phyloP scores from a whole-genome alignment of 352 stramenopile genomes.

The Phytophthora vignae region DNA sequence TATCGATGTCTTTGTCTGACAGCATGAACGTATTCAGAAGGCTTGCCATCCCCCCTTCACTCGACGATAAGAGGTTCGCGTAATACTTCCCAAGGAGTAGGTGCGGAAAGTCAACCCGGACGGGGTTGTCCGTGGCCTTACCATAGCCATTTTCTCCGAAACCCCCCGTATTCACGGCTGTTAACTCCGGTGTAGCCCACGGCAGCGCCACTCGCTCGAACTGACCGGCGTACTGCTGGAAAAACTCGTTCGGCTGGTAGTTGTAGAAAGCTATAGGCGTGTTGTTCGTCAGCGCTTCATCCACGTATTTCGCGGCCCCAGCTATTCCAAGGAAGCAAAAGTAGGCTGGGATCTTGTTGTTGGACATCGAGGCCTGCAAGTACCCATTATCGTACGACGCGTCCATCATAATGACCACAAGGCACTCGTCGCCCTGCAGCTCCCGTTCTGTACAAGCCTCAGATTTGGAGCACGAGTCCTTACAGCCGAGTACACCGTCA shows the following conservation, averaged over 20 bases:
- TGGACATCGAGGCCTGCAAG: slow-evolving; percentile 47
- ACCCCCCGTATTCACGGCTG: slow-evolving; percentile 28
- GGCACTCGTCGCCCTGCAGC: slow-evolving; percentile 37
- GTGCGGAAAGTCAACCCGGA: slow-evolving; percentile 50
- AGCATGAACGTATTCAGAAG: slow-evolving; percentile 34
- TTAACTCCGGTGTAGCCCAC: slow-evolving; percentile 31
- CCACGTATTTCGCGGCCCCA: slow-evolving; percentile 31
- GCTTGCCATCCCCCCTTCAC: slow-evolving; percentile 23
- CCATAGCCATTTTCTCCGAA: slow-evolving; percentile 66
- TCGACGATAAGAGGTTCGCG: slow-evolving; percentile 23
- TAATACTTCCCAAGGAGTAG: slow-evolving; percentile 48
- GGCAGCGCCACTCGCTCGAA: slow-evolving; percentile 54
- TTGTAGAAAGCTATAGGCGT: slow-evolving; percentile 56
- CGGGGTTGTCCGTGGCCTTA: slow-evolving; percentile 47
- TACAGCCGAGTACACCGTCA: slow-evolving; percentile 46
- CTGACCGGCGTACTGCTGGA: slow-evolving; percentile 29
- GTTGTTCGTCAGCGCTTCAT: slow-evolving; percentile 36
- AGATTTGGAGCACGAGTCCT: slow-evolving; percentile 54
- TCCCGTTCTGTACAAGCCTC: slow-evolving; percentile 47
- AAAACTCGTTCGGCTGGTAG: slow-evolving; percentile 59
- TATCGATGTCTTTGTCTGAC: slow-evolving; percentile 28
- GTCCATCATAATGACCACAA: slow-evolving; percentile 57
- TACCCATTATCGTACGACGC: slow-evolving; percentile 46
- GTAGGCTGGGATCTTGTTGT: slow-evolving; percentile 49
- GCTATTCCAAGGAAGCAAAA: slow-evolving; percentile 52